A percentile compares a stretch with the other conserved stretches of the same genome.
These are phyloP conservation scores for Calonectria pseudoturangicola DNA, from an alignment of 2,329 filamentous ascomycete species.

Conservation along the genomic window DNA sequence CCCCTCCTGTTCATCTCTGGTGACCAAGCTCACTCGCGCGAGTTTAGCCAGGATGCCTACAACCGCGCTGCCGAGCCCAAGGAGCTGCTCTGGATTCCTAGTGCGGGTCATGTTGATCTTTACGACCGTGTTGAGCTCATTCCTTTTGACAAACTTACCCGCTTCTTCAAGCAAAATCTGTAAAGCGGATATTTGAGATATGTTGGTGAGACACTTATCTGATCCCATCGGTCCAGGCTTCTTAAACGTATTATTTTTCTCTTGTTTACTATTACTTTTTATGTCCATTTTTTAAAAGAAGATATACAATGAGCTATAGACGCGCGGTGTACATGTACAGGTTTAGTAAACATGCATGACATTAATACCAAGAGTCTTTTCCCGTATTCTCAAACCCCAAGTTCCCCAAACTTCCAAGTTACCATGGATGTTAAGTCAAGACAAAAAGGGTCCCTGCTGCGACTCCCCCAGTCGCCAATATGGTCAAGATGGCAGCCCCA, in stretches of 20 bases:
- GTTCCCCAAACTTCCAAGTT: too few species aligned
- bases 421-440: not conserved
- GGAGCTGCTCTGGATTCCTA: conserved; percentile 58
- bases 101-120: conserved; percentile 60
- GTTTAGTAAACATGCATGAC: too few species aligned
- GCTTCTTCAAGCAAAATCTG: conserved; percentile 48
- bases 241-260: too few species aligned
- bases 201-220: too few species aligned
- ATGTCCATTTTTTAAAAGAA: too few species aligned
- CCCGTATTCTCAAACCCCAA: not conserved
- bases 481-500: conserved; percentile 74
- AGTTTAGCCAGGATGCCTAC: conserved; percentile 56
- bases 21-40: conserved; percentile 54
- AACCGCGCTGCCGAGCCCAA: conserved; percentile 58
- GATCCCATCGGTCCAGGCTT: too few species aligned
- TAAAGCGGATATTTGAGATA: not conserved
- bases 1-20: conserved; percentile 55
- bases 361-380: not conserved
- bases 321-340: too few species aligned
- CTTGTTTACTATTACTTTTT: too few species aligned
- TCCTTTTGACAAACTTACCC: conserved; percentile 56
- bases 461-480: conserved; percentile 68
- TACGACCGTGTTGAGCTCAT: conserved; percentile 61
- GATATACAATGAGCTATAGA: too few species aligned
- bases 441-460: conserved; percentile 70